These are phyloP conservation scores for Yamadazyma siamensis DNA, from an alignment of 1,139 yeast genomes.

Conservation along the genomic window DNA sequence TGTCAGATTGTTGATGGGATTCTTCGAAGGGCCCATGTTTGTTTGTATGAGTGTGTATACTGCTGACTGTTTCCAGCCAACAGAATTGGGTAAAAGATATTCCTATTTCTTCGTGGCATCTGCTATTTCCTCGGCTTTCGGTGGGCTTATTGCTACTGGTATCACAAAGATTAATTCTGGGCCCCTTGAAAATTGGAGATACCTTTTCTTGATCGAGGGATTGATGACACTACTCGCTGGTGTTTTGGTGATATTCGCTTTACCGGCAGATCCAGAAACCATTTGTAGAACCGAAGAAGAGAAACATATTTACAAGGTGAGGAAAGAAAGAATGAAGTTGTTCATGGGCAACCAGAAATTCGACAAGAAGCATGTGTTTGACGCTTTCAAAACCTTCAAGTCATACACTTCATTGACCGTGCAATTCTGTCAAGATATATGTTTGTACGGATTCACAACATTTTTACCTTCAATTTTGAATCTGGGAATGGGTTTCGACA, in stretches of 20 bases:
- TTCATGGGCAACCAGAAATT: conserved; percentile 7
- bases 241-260: conserved; percentile 18
- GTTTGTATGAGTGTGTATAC: conserved; percentile 22
- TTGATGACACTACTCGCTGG: conserved; percentile 27
- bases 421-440: conserved; percentile 9
- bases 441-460: conserved; percentile 12
- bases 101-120: conserved; percentile 21
- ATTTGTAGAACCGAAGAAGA: conserved; percentile 3
- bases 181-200: conserved; percentile 30
- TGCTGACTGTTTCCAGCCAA: conserved; percentile 21
- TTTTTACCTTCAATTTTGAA: conserved; percentile 10
- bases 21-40: conserved; percentile 24
- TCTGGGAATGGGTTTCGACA: conserved; percentile 9
- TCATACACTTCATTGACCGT: conserved; percentile 6
- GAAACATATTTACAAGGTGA: conserved; percentile 7
- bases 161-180: conserved; percentile 21
- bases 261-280: conserved; percentile 14
- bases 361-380: conserved; percentile 8
- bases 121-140: conserved; percentile 17
- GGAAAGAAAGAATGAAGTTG: conserved; percentile 9
- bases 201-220: conserved; percentile 37
- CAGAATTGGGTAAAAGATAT: conserved; percentile 21
- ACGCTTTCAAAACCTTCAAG: conserved; percentile 5
- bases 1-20: conserved; percentile 22
- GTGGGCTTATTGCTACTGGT: conserved; percentile 17